Evolutionary conservation across 768 basidiomycete species (phyloP).

Genomic region (Lepiota brunneoincarnata): DNA sequence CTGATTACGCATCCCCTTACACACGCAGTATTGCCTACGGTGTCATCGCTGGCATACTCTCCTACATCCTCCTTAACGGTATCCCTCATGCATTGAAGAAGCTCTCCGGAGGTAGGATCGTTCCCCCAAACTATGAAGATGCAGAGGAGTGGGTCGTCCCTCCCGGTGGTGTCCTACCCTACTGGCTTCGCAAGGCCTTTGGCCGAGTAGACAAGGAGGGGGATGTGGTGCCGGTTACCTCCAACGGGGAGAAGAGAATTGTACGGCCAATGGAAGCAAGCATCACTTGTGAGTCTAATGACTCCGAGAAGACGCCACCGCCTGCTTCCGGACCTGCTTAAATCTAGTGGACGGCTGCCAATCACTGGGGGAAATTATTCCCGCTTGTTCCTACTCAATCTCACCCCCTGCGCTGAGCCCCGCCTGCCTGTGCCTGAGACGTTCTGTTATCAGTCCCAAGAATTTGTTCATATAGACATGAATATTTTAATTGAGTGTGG

Average conservation of each 20-base stretch:
- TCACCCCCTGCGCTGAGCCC: not conserved
- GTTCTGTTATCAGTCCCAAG: not conserved
- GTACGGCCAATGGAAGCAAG: too few relatives aligned
- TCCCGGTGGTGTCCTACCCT: slow-evolving; percentile 64
- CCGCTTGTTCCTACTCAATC: not conserved
- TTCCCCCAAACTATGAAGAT: slow-evolving; percentile 60
- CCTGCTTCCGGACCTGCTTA: too few relatives aligned
- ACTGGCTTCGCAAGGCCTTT: slow-evolving; percentile 55
- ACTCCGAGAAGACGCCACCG: too few relatives aligned
- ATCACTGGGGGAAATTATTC: too few relatives aligned
- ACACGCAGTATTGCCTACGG: slow-evolving; percentile 77
- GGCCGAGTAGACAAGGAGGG: not conserved
- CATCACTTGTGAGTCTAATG: too few relatives aligned
- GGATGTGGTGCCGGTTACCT: not conserved
- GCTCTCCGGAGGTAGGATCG: slow-evolving; percentile 52
- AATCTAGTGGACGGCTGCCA: too few relatives aligned
- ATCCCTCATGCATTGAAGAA: slow-evolving; percentile 57
- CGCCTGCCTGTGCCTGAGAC: not conserved
- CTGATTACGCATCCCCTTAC: not conserved
- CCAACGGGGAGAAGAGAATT: not conserved
- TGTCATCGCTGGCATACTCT: slow-evolving; percentile 75
- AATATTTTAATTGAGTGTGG: too few relatives aligned
- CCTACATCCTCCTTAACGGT: slow-evolving; percentile 74
- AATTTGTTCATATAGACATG: not conserved
- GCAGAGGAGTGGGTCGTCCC: slow-evolving; percentile 73